Base-by-base conservation (phyloP, 1,284 basidiomycete species). In the Sanghuangporus sanghuang region DNA sequence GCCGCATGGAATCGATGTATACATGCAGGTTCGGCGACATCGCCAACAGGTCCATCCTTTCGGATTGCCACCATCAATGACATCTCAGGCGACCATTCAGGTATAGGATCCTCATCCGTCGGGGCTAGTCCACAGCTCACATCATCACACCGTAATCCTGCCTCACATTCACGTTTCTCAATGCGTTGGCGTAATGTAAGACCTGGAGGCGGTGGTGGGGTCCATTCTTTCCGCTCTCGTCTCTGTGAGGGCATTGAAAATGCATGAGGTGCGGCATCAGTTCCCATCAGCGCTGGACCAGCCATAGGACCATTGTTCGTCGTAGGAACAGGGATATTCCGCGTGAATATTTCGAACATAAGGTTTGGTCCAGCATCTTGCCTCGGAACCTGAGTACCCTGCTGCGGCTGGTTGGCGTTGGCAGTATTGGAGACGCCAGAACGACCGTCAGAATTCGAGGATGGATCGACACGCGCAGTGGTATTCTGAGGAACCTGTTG, bases 81-180 rank as follows among this genome's bases (percentile, higher is more conserved):
- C 35, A 67, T 69, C 11, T 71, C 68, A 11, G 60, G 50, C 75
- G 21, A 69, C 71, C 65, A 55, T 69, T 71, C 35, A 76, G 78
- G 67, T 69, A 75, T 54, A 11, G 88, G 89, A 61, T 91, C 88
- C 23, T 91, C 89, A 67, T 92, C 89, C 3, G 83, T 85, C 6
- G 89, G 89, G 0, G 87, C 90, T 32, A 90, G 70, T 2, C 86
- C 87, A 72, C 89, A 92, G 66, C 83, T 85, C 39, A 84, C 73
- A 70, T 90, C 89, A 46, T 76, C 82, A 71, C 89, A 92, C 56
- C 89, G 77, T 67, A 89, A 69, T 0, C 88, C 89, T 35, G 82
- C 79, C 69, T 89, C 86, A 16, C 85, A 80, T 72, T 92, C 89
- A 55, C 79, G 77, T 64, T 80, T 80, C 72, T 92, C 89, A 21